These are phyloP conservation scores for Arxiozyma bovina DNA, from an alignment of 1,139 yeast species.

Conservation along the genomic window DNA sequence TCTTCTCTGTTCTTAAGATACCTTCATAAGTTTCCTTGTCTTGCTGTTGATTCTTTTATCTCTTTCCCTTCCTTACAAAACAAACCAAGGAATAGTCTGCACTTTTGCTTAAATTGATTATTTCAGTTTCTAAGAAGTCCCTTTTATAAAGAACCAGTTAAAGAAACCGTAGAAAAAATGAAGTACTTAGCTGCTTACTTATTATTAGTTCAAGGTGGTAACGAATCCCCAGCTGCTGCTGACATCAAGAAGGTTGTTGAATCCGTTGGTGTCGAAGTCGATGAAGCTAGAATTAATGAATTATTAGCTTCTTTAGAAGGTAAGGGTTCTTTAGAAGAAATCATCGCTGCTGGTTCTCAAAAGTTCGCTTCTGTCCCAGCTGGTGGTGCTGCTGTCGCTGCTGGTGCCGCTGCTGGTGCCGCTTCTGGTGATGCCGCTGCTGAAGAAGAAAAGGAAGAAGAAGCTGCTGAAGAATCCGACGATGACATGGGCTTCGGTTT, in stretches of 20 bases:
- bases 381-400: constrained; percentile 89
- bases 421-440: constrained; percentile 64
- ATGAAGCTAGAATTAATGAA: constrained; percentile 75
- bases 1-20: not conserved
- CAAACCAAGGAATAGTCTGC: constrained; percentile 29
- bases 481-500: constrained; percentile 87
- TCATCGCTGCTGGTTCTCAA: constrained; percentile 91
- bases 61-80: not conserved
- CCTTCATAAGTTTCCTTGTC: not conserved
- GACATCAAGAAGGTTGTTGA: constrained; percentile 56
- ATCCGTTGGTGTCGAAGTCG: constrained; percentile 93
- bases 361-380: constrained; percentile 96
- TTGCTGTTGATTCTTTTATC: not conserved
- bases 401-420: constrained; percentile 59
- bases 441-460: constrained; percentile 52
- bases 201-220: constrained; percentile 80
- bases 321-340: constrained; percentile 73
- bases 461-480: constrained; percentile 49
- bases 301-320: constrained; percentile 90
- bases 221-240: constrained; percentile 31
- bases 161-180: constrained; percentile 35
- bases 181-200: constrained; percentile 90
- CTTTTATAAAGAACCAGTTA: not conserved
- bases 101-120: constrained; percentile 32
- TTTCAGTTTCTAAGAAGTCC: constrained; percentile 17